Evolutionary conservation across 1,284 basidiomycete species (phyloP).

Genomic region (Malassezia dermatis): DNA sequence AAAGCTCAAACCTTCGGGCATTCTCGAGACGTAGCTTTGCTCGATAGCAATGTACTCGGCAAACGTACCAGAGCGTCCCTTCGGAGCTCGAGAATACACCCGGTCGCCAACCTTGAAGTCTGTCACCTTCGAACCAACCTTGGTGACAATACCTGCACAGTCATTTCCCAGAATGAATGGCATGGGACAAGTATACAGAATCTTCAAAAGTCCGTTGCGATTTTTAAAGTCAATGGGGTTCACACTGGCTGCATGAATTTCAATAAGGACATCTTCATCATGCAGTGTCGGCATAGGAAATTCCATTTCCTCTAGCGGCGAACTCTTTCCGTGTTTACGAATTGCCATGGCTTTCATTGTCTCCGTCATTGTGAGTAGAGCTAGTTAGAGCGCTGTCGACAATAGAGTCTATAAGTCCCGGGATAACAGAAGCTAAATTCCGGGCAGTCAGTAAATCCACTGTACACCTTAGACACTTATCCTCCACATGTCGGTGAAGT

Average conservation of each 20-base stretch:
- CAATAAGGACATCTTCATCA: not conserved
- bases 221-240: conserved; percentile 2
- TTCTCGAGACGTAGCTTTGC: conserved; percentile 53
- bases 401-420: too few species aligned
- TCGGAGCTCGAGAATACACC: not conserved
- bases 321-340: not conserved
- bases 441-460: too few species aligned
- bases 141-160: not conserved
- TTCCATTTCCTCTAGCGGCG: not conserved
- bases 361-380: not conserved
- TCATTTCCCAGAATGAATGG: not conserved
- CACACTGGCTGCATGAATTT: conserved; percentile 1
- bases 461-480: not conserved
- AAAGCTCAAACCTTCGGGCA: conserved; percentile 59
- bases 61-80: not conserved
- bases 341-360: not conserved
- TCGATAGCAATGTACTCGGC: conserved; percentile 9
- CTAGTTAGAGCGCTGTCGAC: not conserved
- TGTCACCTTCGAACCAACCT: not conserved
- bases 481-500: not conserved
- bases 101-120: not conserved
- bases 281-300: not conserved
- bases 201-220: not conserved
- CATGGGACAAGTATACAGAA: not conserved
- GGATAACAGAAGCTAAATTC: too few species aligned